Percentiles rank a stretch among this genome's conserved stretches.
These are phyloP conservation scores for Radiomyces spectabilis DNA, from an alignment of 192 early-diverging fungal species.

Conservation along the genomic window DNA sequence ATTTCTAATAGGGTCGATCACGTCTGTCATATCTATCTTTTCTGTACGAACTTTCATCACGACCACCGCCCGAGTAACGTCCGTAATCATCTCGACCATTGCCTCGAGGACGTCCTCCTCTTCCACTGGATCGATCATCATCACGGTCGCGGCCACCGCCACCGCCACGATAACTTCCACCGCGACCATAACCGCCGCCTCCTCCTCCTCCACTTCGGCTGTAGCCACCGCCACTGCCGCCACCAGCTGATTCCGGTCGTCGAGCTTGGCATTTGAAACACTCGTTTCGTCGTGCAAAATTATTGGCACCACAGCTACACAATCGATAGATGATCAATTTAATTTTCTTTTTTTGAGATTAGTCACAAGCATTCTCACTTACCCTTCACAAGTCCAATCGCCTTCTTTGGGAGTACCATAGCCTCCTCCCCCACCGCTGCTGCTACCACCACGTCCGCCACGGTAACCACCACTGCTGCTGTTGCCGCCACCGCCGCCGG, in stretches of 20 bases:
- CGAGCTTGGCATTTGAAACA: conserved; percentile 24
- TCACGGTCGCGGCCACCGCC: conserved; percentile 25
- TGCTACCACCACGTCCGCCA: conserved; percentile 27
- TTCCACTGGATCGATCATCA: conserved; percentile 6
- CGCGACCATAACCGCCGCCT: conserved; percentile 23
- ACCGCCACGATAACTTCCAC: conserved; percentile 10
- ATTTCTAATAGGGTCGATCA: no score
- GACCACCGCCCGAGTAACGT: no score
- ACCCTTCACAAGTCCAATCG: conserved; percentile 54
- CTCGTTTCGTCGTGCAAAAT: conserved; percentile 16
- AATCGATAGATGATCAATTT: conserved; percentile 4
- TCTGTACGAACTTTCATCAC: no score
- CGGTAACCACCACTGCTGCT: conserved; percentile 33
- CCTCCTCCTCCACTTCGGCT: conserved; percentile 30
- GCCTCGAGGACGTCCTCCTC: conserved; percentile 17
- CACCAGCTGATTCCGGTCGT: conserved; percentile 4
- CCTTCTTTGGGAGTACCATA: conserved; percentile 44
- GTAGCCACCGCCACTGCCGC: conserved; percentile 21
- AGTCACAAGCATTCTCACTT: conserved; percentile 1
- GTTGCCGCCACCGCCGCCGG: conserved; percentile 36
- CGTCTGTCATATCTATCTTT: no score
- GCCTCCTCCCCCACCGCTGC: conserved; percentile 28
- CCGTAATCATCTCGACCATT: conserved; percentile 25
- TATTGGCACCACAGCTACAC: conserved; percentile 12
- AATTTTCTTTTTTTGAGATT: not conserved